A percentile compares a stretch with the other conserved stretches of the same genome.
phyloP scores from a whole-genome alignment of 371 early-diverging fungal species.

The Mortierella sp. region DNA sequence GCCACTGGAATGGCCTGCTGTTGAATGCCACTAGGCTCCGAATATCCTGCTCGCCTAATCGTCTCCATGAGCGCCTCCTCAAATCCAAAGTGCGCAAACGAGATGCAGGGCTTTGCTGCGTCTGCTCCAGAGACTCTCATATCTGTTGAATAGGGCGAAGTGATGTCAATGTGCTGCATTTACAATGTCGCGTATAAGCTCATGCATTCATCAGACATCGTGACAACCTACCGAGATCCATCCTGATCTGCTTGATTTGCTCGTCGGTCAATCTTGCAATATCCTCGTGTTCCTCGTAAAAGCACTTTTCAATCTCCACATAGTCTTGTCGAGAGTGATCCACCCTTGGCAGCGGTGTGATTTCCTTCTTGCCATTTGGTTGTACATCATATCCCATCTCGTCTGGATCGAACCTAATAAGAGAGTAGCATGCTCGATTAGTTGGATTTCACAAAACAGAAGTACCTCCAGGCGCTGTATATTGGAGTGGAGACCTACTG shows the following conservation, averaged over 20 bases:
- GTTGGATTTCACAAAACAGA: neutral
- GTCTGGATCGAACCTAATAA: conserved; percentile 57
- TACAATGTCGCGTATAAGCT: neutral
- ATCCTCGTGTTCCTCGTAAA: conserved; percentile 87
- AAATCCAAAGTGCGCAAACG: conserved; percentile 92
- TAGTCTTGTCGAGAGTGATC: conserved; percentile 85
- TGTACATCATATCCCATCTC: conserved; percentile 40
- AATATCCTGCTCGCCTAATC: conserved; percentile 75
- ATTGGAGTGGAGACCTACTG: conserved; percentile 22
- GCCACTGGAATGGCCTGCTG: conserved; percentile 85
- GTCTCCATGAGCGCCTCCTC: conserved; percentile 78
- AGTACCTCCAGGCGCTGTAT: neutral
- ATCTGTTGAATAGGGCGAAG: conserved; percentile 30
- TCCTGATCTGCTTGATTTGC: conserved; percentile 71
- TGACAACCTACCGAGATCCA: conserved; percentile 60
- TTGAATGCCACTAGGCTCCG: conserved; percentile 87
- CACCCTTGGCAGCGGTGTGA: conserved; percentile 77
- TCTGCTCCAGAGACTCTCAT: conserved; percentile 76
- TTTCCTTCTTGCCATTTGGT: conserved; percentile 60
- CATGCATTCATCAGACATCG: neutral
- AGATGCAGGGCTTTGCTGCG: conserved; percentile 83
- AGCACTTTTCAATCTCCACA: conserved; percentile 83
- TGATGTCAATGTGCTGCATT: neutral
- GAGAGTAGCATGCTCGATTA: neutral
- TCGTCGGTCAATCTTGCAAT: conserved; percentile 71